Percentiles rank a stretch among this genome's conserved stretches.
Conservation (phyloP, 1,284 basidiomycete species). For the Veloporphyrellus conicus region DNA sequence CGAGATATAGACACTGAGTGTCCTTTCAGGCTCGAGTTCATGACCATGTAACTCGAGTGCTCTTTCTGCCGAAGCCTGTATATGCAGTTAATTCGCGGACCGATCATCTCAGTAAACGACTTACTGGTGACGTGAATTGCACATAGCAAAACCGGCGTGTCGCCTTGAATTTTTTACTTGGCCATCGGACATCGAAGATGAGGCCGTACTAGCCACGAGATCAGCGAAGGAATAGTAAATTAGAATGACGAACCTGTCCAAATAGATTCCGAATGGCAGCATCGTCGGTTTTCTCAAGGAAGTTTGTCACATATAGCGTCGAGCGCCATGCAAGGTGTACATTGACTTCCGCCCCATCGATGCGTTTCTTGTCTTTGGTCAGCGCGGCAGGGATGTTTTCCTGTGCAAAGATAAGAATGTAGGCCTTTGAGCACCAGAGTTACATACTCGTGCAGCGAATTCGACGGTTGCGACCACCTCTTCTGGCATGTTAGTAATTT, state of each 20-base stretch:
- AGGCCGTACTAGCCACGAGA: slow-evolving; percentile 65
- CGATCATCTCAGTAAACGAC: slow-evolving; percentile 25
- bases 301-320: slow-evolving; percentile 96
- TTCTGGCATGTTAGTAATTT: slow-evolving; percentile 58
- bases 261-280: slow-evolving; percentile 73
- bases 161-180: slow-evolving; percentile 91
- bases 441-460: slow-evolving; percentile 63
- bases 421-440: background rate
- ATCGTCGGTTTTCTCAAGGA: slow-evolving; percentile 85
- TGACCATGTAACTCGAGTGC: slow-evolving; percentile 76
- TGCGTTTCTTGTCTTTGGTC: slow-evolving; percentile 88
- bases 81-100: background rate
- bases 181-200: slow-evolving; percentile 95
- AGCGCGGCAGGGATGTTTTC: slow-evolving; percentile 80
- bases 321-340: slow-evolving; percentile 92
- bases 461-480: slow-evolving; percentile 74
- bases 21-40: slow-evolving; percentile 65
- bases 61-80: slow-evolving; percentile 66
- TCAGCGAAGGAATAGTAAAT: slow-evolving; percentile 5
- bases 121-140: slow-evolving; percentile 80
- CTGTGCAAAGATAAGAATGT: slow-evolving; percentile 34
- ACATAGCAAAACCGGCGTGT: slow-evolving; percentile 93
- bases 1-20: slow-evolving; percentile 80
- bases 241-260: slow-evolving; percentile 50
- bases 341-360: slow-evolving; percentile 69